phyloP scores from a whole-genome alignment of 2,329 filamentous ascomycete species.

The Epichloe amarillans region DNA sequence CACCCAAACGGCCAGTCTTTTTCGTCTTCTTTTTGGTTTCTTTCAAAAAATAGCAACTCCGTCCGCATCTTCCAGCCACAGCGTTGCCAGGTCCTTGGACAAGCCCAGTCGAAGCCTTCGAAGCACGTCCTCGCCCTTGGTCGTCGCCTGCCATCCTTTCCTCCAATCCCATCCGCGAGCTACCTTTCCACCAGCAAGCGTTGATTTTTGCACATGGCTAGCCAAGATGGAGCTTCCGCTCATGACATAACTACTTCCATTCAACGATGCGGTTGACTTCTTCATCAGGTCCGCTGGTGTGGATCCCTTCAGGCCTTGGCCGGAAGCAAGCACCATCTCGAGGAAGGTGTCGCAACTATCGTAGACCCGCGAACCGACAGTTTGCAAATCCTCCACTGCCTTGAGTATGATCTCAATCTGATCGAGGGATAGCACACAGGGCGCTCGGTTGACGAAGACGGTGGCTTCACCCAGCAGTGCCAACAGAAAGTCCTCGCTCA shows the following conservation, averaged over 20 bases:
- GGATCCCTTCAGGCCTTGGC: slow-evolving; percentile 46
- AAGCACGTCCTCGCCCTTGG: slow-evolving; percentile 57
- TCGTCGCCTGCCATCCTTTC: slow-evolving; percentile 55
- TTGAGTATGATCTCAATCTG: slow-evolving; percentile 67
- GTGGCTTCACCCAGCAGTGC: slow-evolving; percentile 74
- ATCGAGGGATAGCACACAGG: slow-evolving; percentile 45
- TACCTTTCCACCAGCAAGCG: slow-evolving; percentile 37
- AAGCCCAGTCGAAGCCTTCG: slow-evolving; percentile 58
- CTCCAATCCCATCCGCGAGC: slow-evolving; percentile 68
- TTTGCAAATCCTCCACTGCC: slow-evolving; percentile 67
- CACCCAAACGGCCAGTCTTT: not conserved
- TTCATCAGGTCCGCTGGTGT: slow-evolving; percentile 51
- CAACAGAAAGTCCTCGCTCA: slow-evolving; percentile 78
- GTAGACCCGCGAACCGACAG: slow-evolving; percentile 59
- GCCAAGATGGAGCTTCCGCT: slow-evolving; percentile 62
- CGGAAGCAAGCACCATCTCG: slow-evolving; percentile 58
- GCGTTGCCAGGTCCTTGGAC: slow-evolving; percentile 57
- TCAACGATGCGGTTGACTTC: slow-evolving; percentile 42
- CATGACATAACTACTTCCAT: slow-evolving; percentile 52
- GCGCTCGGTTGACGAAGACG: slow-evolving; percentile 52
- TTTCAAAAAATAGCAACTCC: slow-evolving; percentile 31
- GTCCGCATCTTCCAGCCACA: slow-evolving; percentile 57
- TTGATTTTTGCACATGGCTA: slow-evolving; percentile 46
- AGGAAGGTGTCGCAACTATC: slow-evolving; percentile 68
- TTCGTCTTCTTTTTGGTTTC: not conserved